Evolutionary conservation across 2,329 filamentous ascomycete species (phyloP), one percentile per base, ranked within the genome.

Genomic region (Aureobasidium musti): DNA sequence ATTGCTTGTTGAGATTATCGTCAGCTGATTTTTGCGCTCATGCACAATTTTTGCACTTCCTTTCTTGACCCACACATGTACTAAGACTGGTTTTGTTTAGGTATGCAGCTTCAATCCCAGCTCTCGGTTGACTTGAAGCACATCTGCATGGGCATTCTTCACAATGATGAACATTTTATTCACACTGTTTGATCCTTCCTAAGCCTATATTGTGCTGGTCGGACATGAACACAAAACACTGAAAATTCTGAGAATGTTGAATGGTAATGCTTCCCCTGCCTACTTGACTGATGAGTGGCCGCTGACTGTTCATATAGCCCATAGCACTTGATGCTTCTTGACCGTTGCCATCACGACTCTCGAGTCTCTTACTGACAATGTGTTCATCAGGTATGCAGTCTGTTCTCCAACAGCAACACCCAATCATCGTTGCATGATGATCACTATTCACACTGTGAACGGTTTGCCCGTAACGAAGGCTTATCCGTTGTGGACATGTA

Each of bases 1-100:
- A 76, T 79, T 83, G 83, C 83, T 87, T 87, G 86, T 87, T 88
- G 86, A 88, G 82, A 87, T 82, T 79, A 63, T 87, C 86, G 86
- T 87, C 84, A 85, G 77, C 86, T 87, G 86, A 88, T 81, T 72
- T 63, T 67, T 61, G 57, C 57, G 61, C 68, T 68, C 54, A 66
- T 50, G 49, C 63, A 63, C 49, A 56, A 33, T 28, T 35, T 47
- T 45, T 45, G 35, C 49, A 52, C 59, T 39, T 21, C 28, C 17
- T 50, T 5, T 52, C 45, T 52, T 56, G 39, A 33, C 21, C 21
- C 35, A 21, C 11, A 45, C 60, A 41, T 59, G 45, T 47, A 68
- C 54, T 49, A 63, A 67, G 50, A 65, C 35, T 66, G 54, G 66
- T 69, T 73, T 69, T 72, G 70, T 68, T 49, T 52, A 54, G 43